These are phyloP conservation scores for Mycena latifolia DNA, from an alignment of 768 basidiomycete species.

Conservation along the genomic window DNA sequence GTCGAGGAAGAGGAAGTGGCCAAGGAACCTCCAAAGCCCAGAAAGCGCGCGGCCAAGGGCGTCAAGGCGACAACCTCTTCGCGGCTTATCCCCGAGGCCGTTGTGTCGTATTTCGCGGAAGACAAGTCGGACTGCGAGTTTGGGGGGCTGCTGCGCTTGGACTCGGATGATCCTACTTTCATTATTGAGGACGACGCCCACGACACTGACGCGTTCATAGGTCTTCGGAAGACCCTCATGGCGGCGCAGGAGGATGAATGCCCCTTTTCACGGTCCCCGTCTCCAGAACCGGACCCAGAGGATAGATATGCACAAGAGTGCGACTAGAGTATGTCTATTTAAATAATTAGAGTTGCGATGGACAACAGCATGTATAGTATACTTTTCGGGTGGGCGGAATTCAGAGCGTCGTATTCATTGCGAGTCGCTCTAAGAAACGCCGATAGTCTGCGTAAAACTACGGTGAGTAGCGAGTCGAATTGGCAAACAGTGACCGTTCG, in stretches of 20 bases:
- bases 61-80: constrained; percentile 22
- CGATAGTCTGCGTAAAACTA: no score
- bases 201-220: constrained; percentile 65
- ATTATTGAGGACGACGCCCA: constrained; percentile 63
- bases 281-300: constrained; percentile 20
- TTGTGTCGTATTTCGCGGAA: constrained; percentile 27
- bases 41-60: constrained; percentile 8
- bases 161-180: constrained; percentile 35
- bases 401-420: no score
- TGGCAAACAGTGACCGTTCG: no score
- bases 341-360: background rate
- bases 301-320: constrained; percentile 30
- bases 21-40: constrained; percentile 12
- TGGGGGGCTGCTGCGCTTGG: constrained; percentile 21
- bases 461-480: no score
- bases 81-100: constrained; percentile 17
- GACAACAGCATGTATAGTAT: constrained; percentile 12
- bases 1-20: constrained; percentile 22
- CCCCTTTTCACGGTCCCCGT: constrained; percentile 5
- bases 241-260: constrained; percentile 41
- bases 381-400: no score
- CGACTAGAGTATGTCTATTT: constrained; percentile 9
- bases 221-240: constrained; percentile 30
- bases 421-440: no score
- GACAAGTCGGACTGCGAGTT: constrained; percentile 28